Conservation (phyloP, 164 flowering plant species). For the Vitis riparia region DNA sequence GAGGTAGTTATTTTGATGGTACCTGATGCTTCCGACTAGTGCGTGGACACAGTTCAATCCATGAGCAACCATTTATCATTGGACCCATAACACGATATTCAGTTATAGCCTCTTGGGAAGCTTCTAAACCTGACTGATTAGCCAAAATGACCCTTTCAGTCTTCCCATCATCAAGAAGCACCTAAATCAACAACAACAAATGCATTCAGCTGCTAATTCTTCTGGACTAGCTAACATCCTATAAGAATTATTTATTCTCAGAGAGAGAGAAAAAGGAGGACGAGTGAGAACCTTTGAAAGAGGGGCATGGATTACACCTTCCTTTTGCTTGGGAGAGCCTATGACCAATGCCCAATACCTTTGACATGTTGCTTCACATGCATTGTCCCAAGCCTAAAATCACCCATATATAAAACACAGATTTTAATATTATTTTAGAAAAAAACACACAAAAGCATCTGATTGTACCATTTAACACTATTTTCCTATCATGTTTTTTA, state of each 20-base stretch:
- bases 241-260: background rate
- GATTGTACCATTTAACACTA: background rate
- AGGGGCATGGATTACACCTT: constrained; percentile 73
- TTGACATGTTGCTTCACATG: constrained; percentile 65
- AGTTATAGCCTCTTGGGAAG: constrained; percentile 76
- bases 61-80: constrained; percentile 87
- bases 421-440: no score
- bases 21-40: constrained; percentile 94
- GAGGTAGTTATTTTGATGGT: constrained; percentile 2
- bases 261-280: constrained; percentile 5
- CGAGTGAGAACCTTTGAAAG: constrained; percentile 67
- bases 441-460: background rate
- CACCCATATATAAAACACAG: background rate
- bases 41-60: constrained; percentile 81
- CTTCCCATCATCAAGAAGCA: constrained; percentile 83
- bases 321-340: constrained; percentile 78
- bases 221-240: background rate
- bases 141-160: constrained; percentile 81
- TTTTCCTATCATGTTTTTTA: background rate
- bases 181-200: constrained; percentile 37
- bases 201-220: background rate
- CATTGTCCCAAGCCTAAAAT: constrained; percentile 67
- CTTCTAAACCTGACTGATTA: constrained; percentile 60
- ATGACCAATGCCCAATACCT: constrained; percentile 94
- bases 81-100: constrained; percentile 94